Evolutionary conservation across 345 rosid species (phyloP).

Genomic region (Pugionium dolabratum): DNA sequence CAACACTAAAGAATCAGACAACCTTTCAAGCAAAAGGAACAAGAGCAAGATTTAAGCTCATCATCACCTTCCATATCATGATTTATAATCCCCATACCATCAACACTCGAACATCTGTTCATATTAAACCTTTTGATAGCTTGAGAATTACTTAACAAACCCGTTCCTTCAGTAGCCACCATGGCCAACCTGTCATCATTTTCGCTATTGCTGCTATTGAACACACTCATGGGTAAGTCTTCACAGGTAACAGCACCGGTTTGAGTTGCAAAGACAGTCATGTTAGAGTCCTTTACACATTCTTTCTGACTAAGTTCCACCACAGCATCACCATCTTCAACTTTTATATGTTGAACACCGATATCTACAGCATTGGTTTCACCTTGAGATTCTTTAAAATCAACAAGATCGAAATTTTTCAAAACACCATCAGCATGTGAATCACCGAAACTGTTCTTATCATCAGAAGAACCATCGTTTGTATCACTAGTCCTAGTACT

Average conservation of each 20-base stretch:
- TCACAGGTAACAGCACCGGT: conserved; percentile 31
- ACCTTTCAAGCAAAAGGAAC: conserved; percentile 93
- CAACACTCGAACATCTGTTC: conserved; percentile 50
- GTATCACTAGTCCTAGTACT: conserved; percentile 40
- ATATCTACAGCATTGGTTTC: conserved; percentile 28
- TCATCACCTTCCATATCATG: conserved; percentile 43
- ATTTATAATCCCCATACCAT: conserved; percentile 42
- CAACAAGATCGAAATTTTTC: conserved; percentile 27
- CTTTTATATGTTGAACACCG: conserved; percentile 16
- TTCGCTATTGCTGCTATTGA: conserved; percentile 38
- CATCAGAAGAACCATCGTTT: conserved; percentile 32
- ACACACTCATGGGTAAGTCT: conserved; percentile 28
- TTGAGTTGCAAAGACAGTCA: conserved; percentile 28
- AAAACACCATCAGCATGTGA: conserved; percentile 20
- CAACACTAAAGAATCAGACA: background rate
- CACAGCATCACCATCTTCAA: conserved; percentile 26
- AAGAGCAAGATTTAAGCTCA: conserved; percentile 68
- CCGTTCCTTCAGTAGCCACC: conserved; percentile 1
- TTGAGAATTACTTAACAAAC: conserved; percentile 49
- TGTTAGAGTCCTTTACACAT: conserved; percentile 38
- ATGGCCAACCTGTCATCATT: conserved; percentile 50
- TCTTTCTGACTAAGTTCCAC: conserved; percentile 42
- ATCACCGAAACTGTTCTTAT: conserved; percentile 22
- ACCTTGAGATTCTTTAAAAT: conserved; percentile 41
- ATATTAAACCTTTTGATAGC: conserved; percentile 49